Conservation (phyloP, 1,139 yeast species). For the Saccharomyces hybrid region DNA sequence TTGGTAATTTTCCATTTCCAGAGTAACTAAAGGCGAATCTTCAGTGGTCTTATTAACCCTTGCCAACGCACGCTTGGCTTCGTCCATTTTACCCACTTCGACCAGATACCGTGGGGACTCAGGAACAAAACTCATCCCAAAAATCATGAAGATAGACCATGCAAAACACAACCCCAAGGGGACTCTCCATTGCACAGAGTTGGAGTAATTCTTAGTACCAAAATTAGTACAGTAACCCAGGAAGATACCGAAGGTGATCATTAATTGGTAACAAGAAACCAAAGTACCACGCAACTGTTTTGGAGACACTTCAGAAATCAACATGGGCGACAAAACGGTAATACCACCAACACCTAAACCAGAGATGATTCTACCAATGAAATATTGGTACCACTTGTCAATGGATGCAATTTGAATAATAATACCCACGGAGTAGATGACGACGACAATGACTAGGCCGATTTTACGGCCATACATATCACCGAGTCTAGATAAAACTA, state of each 20-base stretch:
- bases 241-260: constrained; percentile 55
- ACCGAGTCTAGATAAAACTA: constrained; percentile 45
- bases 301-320: constrained; percentile 59
- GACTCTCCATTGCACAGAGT: constrained; percentile 53
- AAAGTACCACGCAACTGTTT: constrained; percentile 61
- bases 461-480: constrained; percentile 56
- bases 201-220: constrained; percentile 43
- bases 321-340: constrained; percentile 54
- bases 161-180: constrained; percentile 46
- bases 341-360: constrained; percentile 60
- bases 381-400: constrained; percentile 43
- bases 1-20: constrained; percentile 52
- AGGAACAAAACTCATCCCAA: constrained; percentile 61
- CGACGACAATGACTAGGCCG: constrained; percentile 47
- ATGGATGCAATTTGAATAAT: constrained; percentile 54
- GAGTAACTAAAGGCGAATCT: constrained; percentile 49
- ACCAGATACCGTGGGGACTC: constrained; percentile 71
- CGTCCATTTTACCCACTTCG: constrained; percentile 43
- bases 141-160: constrained; percentile 36
- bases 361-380: constrained; percentile 55
- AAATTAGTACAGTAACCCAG: constrained; percentile 56
- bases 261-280: constrained; percentile 56
- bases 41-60: constrained; percentile 47
- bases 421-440: constrained; percentile 53
- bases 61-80: constrained; percentile 54